Base-by-base conservation (phyloP, 2,329 filamentous ascomycete genomes). In the Penicillium sp. region DNA sequence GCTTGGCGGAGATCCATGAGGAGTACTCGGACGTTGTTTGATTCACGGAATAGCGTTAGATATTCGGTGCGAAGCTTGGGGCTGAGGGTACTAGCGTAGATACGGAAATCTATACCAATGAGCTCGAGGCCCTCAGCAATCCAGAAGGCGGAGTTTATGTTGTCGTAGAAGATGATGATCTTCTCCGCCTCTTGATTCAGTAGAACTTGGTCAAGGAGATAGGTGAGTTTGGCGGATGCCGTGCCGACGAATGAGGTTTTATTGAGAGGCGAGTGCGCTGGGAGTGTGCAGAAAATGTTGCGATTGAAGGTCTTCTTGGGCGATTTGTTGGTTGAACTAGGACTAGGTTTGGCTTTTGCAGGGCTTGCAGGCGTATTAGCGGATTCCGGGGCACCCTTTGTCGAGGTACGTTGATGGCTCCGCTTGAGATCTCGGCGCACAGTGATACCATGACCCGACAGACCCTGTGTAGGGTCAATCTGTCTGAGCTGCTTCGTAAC, bases 1-100 rank as follows among this genome's bases (percentile, higher is more conserved):
- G 93, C 93, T 69, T 95, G 91, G 1, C 85, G 86, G n/a, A 97
- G 84, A 68, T 96, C 92, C 89, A 97, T 96, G 1, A 97, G 80
- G 2, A 97, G 78, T 0, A 97, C 91, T 6, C 90, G 84, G 54
- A 93, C 86, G 8, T 83, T 82, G 0, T 82, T 75, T 19, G 85
- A 86, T 43, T 87, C 78, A 60, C 93, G 91, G 74, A 97, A 97
- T 0, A 87, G 84, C 0, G 86, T 84, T 0, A 97, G 84, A 67
- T 96, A 96, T 66, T 89, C 84, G 0, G 89, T 85, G 56, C 90
- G 85, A 5, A 85, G 82, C 13, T 82, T 79, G 0, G 84, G 79
- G 1, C 82, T 89, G 4, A 91, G 77, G 52, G 75, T 75, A 26
- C 70, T 76, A 9, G 78, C 75, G 65, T 82, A 82, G 49, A 87